A percentile compares a stretch with the other conserved stretches of the same genome.
Evolutionary conservation across 1,284 basidiomycete species (phyloP).

Genomic region (Ustilago cynodontis): DNA sequence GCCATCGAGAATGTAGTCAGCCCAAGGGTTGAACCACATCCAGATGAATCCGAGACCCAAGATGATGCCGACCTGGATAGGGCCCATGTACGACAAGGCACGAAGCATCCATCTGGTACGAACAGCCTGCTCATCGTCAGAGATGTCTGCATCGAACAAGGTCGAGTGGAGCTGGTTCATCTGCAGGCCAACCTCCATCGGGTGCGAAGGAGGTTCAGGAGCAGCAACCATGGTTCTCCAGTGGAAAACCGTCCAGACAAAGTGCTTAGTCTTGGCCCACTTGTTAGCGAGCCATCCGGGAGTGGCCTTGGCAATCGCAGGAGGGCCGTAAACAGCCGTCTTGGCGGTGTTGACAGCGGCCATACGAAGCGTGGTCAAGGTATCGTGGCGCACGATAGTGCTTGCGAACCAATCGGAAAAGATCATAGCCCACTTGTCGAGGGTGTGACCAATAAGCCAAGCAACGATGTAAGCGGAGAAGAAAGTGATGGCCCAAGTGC

Average conservation of each 20-base stretch:
- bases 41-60: conserved; percentile 69
- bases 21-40: conserved; percentile 70
- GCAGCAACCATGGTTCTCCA: conserved; percentile 63
- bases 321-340: conserved; percentile 28
- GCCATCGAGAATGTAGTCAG: conserved; percentile 68
- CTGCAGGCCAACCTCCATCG: conserved; percentile 71
- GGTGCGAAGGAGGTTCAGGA: conserved; percentile 68
- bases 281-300: conserved; percentile 32
- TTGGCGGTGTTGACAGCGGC: conserved; percentile 25
- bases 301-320: conserved; percentile 32
- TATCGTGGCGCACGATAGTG: conserved; percentile 41
- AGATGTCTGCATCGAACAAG: conserved; percentile 70
- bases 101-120: conserved; percentile 68
- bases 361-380: conserved; percentile 14
- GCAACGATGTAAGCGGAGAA: conserved; percentile 70
- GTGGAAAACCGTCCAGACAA: conserved; percentile 68
- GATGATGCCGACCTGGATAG: conserved; percentile 69
- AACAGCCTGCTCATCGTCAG: conserved; percentile 69
- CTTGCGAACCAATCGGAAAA: conserved; percentile 35
- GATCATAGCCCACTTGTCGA: conserved; percentile 42
- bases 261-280: conserved; percentile 40
- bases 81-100: conserved; percentile 67
- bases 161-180: conserved; percentile 71
- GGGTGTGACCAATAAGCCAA: conserved; percentile 56
- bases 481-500: conserved; percentile 70